Evolutionary conservation across 345 rosid genomes (phyloP), one percentile per base, ranked within the genome.

Genomic region (Pistacia vera): DNA sequence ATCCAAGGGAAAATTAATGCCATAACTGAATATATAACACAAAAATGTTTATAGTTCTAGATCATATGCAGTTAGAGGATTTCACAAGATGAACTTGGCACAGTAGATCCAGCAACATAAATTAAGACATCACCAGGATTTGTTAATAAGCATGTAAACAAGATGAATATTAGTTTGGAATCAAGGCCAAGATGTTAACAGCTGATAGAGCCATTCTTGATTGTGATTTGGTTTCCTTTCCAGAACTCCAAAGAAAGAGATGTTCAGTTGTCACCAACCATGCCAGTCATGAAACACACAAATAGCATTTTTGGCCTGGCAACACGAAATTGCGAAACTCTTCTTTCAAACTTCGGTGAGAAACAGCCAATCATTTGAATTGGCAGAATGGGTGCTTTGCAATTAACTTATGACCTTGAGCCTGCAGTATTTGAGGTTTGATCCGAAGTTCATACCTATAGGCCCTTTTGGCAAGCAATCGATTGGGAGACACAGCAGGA

Each of bases 351-450:
- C 44, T 4, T 25, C 18, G 13, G 46, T 17, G 25, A 57, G 25
- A 62, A 62, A 64, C 33, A 38, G 12, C 13, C 46, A 72, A 60
- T 22, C 66, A 8, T 0, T 68, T 11, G 49, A 64, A 33, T 33
- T 77, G 44, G 56, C 68, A 52, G 72, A 77, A 0, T 63, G 78
- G 44, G 66, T 51, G 54, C 16, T 81, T 1, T 77, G 80, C 63
- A 81, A 81, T 64, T 81, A 41, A 17, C 36, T 16, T 56, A 67
- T 62, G 77, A 68, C 10, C 61, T 77, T 5, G 78, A 77, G 66
- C 55, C 41, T 33, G 80, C 36, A 52, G 74, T 71, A 62, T 73
- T 76, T 20, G 46, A 25, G 16, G n/a, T 33, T 55, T 0, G 16
- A 25, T 8, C 71, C 75, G 36, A 54, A 54, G 7, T 65, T 77